These are phyloP conservation scores for Lichtheimia corymbifera DNA, from an alignment of 371 early-diverging fungal species.

Conservation along the genomic window DNA sequence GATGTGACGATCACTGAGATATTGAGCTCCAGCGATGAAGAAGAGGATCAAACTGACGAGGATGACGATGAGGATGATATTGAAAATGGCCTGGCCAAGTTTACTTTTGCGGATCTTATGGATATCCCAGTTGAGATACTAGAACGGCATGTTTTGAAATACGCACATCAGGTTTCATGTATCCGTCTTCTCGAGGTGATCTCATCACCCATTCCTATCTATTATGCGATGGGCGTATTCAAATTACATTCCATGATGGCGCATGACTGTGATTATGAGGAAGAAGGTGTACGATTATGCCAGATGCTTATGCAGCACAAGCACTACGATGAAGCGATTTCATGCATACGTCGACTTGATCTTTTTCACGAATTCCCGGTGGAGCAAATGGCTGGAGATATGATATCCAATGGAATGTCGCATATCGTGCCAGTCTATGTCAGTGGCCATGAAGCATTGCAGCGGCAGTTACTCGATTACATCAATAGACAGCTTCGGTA, in stretches of 20 bases:
- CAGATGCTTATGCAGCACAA: constrained; percentile 22
- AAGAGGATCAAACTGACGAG: constrained; percentile 10
- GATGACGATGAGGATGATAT: constrained; percentile 22
- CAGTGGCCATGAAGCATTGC: constrained; percentile 16
- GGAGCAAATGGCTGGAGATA: constrained; percentile 20
- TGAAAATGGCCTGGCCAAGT: constrained; percentile 11
- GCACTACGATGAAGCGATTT: constrained; percentile 32
- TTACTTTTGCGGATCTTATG: constrained; percentile 15
- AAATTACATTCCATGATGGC: constrained; percentile 16
- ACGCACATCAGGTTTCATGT: constrained; percentile 24
- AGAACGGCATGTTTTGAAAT: constrained; percentile 10
- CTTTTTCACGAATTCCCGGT: constrained; percentile 30
- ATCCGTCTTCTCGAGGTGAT: constrained; percentile 24
- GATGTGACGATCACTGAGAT: background rate
- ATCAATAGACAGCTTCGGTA: constrained; percentile 40
- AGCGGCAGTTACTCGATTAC: constrained; percentile 26
- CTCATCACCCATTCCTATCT: constrained; percentile 27
- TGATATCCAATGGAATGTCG: constrained; percentile 28
- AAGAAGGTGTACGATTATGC: constrained; percentile 32
- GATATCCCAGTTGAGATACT: constrained; percentile 23
- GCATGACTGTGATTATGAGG: constrained; percentile 26
- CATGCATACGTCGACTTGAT: constrained; percentile 30
- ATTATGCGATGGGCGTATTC: constrained; percentile 40
- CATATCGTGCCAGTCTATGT: constrained; percentile 19
- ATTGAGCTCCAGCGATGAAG: background rate